These are phyloP conservation scores for Steccherinum ochraceum DNA, from an alignment of 768 basidiomycete genomes.

Conservation along the genomic window DNA sequence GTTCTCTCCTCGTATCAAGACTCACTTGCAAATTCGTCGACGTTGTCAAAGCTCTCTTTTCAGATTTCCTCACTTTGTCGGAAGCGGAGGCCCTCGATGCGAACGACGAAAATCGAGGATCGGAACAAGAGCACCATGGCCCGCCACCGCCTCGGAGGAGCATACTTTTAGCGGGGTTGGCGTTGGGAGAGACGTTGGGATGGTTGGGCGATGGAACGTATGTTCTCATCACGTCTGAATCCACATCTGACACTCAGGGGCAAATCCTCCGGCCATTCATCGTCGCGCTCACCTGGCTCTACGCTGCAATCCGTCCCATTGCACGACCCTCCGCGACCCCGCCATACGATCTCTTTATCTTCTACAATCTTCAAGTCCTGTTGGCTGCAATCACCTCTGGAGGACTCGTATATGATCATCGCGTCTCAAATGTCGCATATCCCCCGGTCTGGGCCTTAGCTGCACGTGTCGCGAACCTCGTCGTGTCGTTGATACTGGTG, in stretches of 20 bases:
- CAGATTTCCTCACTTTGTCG: slow-evolving; percentile 17
- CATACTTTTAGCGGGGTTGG: slow-evolving; percentile 46
- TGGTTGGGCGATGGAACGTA: slow-evolving; percentile 64
- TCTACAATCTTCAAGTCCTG: slow-evolving; percentile 47
- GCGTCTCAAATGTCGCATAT: slow-evolving; percentile 35
- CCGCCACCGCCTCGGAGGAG: slow-evolving; percentile 53
- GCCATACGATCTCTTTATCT: slow-evolving; percentile 54
- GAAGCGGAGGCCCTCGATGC: slow-evolving; percentile 23
- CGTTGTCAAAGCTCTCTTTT: slow-evolving; percentile 13
- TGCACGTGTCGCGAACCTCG: slow-evolving; percentile 35
- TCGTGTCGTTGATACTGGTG: slow-evolving; percentile 37
- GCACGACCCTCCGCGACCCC: slow-evolving; percentile 47
- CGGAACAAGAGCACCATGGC: slow-evolving; percentile 1
- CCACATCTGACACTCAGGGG: too few relatives aligned
- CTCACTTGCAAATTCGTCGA: slow-evolving; percentile 14
- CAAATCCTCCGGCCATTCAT: slow-evolving; percentile 39
- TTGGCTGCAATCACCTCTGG: slow-evolving; percentile 44
- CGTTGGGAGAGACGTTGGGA: slow-evolving; percentile 47
- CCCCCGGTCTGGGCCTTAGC: slow-evolving; percentile 26
- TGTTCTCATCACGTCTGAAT: slow-evolving; percentile 24
- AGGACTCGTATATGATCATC: slow-evolving; percentile 46
- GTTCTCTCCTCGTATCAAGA: not conserved
- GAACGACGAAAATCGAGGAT: slow-evolving; percentile 2
- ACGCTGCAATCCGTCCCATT: slow-evolving; percentile 52
- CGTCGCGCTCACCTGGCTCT: slow-evolving; percentile 57